These are phyloP conservation scores for Jaltomata sinuosa DNA, from an alignment of 257 asterid genomes.

Conservation along the genomic window DNA sequence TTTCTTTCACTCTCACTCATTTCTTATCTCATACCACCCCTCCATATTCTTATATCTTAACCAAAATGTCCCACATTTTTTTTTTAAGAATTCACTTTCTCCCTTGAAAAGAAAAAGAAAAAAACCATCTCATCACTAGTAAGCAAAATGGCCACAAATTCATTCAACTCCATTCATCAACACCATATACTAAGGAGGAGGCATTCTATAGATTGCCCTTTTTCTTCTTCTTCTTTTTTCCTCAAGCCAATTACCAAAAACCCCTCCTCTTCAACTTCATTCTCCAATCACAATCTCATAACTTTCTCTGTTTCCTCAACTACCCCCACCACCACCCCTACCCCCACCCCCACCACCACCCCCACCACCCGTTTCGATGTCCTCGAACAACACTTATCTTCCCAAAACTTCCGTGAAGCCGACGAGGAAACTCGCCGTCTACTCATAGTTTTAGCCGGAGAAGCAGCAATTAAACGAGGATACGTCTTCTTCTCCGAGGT, in stretches of 20 bases:
- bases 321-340: constrained; percentile 18
- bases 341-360: constrained; percentile 18
- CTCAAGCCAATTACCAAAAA: constrained; percentile 21
- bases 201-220: constrained; percentile 42
- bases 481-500: constrained; percentile 96
- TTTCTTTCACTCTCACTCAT: constrained; percentile 40
- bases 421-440: constrained; percentile 96
- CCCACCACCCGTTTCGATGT: constrained; percentile 31
- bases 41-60: not conserved
- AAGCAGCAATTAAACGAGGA: constrained; percentile 60
- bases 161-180: constrained; percentile 37
- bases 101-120: not conserved
- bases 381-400: constrained; percentile 40
- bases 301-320: constrained; percentile 22
- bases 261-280: constrained; percentile 4
- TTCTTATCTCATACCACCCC: constrained; percentile 44
- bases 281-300: not conserved
- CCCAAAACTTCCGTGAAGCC: constrained; percentile 58
- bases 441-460: constrained; percentile 78
- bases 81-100: not conserved
- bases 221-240: constrained; percentile 17
- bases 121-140: not conserved
- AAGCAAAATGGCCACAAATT: constrained; percentile 56
- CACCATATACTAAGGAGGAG: constrained; percentile 29
- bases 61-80: not conserved